Percentiles rank a stretch among this genome's conserved stretches.
Conservation (phyloP, 768 basidiomycete genomes). For the Suillus ampliporus region DNA sequence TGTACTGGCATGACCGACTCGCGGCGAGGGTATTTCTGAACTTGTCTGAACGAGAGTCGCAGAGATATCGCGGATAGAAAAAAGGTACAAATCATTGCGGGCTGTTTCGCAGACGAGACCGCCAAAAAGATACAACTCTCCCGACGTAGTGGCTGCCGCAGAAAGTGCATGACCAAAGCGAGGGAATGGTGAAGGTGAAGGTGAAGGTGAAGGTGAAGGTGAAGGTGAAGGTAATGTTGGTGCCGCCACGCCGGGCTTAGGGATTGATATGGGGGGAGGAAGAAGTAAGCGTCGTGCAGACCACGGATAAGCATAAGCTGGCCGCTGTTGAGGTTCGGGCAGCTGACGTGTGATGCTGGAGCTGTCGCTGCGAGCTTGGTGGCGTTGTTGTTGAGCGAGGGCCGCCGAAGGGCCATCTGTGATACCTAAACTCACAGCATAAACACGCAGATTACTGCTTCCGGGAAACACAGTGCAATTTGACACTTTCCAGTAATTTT, state of each 20-base stretch:
- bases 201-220: too few species aligned
- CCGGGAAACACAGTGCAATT: too few species aligned
- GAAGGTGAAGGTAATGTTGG: too few species aligned
- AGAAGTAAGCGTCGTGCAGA: constrained; percentile 74
- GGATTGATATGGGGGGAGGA: constrained; percentile 66
- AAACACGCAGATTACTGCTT: too few species aligned
- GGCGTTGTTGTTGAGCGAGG: constrained; percentile 42
- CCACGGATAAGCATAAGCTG: constrained; percentile 85
- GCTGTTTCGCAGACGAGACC: constrained; percentile 92
- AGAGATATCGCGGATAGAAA: constrained; percentile 78
- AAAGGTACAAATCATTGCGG: constrained; percentile 92
- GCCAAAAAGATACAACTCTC: constrained; percentile 96
- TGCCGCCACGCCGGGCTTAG: constrained; percentile 67
- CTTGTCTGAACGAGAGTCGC: constrained; percentile 85
- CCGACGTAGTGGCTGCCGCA: constrained; percentile 69
- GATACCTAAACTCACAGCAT: constrained; percentile 27
- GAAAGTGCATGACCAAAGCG: constrained; percentile 96
- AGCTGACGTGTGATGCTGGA: constrained; percentile 36
- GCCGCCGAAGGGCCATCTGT: constrained; percentile 24
- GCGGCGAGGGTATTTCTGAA: constrained; percentile 85
- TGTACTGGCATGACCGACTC: constrained; percentile 97
- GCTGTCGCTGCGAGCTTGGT: constrained; percentile 41
- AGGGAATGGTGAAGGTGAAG: constrained; percentile 91
- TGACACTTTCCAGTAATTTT: too few species aligned
- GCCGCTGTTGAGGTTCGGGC: constrained; percentile 29